Conservation (phyloP, 805 yeast species). For the Wickerhamiella vanderwaltii region DNA sequence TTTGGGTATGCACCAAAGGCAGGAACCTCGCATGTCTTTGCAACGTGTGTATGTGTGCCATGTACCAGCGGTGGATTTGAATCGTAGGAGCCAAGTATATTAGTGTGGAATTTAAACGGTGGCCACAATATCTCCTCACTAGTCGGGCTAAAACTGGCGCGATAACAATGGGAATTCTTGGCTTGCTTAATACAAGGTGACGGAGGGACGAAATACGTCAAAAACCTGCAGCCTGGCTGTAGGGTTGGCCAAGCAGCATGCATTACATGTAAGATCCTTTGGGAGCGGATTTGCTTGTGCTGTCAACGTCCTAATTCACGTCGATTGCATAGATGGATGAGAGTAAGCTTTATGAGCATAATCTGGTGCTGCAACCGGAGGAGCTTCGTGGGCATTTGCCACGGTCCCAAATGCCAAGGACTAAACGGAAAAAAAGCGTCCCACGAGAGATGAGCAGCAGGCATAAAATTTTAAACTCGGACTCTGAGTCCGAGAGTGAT, state of each 20-base stretch:
- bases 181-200: too few relatives aligned
- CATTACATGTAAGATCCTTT: background rate
- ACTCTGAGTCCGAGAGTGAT: background rate
- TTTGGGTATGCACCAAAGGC: too few relatives aligned
- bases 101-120: too few relatives aligned
- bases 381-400: background rate
- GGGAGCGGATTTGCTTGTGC: background rate
- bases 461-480: constrained; percentile 5
- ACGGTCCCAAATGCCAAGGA: background rate
- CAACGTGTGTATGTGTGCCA: too few relatives aligned
- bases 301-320: background rate
- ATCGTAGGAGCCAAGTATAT: too few relatives aligned
- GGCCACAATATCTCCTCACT: too few relatives aligned
- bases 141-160: too few relatives aligned
- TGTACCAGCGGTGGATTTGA: too few relatives aligned
- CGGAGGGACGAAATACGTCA: too few relatives aligned
- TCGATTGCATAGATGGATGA: background rate
- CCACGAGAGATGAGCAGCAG: constrained; percentile 7
- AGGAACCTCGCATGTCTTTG: too few relatives aligned
- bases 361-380: background rate
- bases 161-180: too few relatives aligned
- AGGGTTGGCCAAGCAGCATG: background rate
- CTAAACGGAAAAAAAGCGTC: background rate
- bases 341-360: background rate
- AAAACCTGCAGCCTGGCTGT: too few relatives aligned